phyloP scores from a whole-genome alignment of 208 protist species.

The Zelonia costaricensis region DNA sequence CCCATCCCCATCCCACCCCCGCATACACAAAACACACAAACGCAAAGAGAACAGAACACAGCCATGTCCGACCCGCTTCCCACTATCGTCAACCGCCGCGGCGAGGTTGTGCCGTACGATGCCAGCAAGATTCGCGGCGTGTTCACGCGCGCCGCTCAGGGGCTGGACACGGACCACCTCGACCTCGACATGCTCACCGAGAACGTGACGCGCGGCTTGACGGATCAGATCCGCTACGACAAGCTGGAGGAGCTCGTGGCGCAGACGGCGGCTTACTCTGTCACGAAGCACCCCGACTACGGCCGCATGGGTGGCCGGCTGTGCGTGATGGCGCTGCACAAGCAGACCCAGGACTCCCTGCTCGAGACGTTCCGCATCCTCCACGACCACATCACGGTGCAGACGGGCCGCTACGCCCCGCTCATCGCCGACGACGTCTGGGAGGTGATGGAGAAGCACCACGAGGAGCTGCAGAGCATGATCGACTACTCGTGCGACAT shows the following conservation, averaged over 20 bases:
- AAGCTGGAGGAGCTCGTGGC: conserved; percentile 96
- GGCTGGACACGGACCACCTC: conserved; percentile 58
- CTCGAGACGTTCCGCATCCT: conserved; percentile 90
- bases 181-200: conserved; percentile 80
- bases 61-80: conserved; percentile 23
- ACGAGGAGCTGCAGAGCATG: conserved; percentile 85
- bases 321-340: conserved; percentile 97
- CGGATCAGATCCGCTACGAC: conserved; percentile 83
- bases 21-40: not conserved
- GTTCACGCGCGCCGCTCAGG: conserved; percentile 44
- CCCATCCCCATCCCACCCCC: too few relatives aligned
- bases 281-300: conserved; percentile 98
- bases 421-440: conserved; percentile 95
- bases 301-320: conserved; percentile 97
- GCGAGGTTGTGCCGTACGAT: conserved; percentile 55
- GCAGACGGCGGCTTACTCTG: conserved; percentile 97
- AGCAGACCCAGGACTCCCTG: conserved; percentile 92
- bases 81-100: conserved; percentile 73
- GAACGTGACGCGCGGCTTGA: conserved; percentile 90
- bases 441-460: conserved; percentile 82
- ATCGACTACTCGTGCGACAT: conserved; percentile 97
- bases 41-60: not conserved
- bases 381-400: conserved; percentile 89
- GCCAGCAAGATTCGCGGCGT: conserved; percentile 52
- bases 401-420: conserved; percentile 73